phyloP scores from a whole-genome alignment of 129 eudicot species.

The Flaveria linearis region DNA sequence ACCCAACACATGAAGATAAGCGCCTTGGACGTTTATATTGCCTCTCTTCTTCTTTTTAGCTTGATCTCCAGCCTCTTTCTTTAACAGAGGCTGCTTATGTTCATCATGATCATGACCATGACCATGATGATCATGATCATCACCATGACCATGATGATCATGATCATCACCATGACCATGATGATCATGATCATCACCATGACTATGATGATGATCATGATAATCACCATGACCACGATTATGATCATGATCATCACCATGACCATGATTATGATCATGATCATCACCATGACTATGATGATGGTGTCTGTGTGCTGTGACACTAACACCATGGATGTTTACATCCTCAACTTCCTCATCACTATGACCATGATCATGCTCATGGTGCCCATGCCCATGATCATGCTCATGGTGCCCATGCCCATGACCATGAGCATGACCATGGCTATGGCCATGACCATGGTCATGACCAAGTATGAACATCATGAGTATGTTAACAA shows the following conservation, averaged over 20 bases:
- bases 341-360: constrained; percentile 36
- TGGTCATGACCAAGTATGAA: constrained; percentile 46
- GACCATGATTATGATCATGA: constrained; percentile 34
- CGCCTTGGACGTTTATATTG: constrained; percentile 61
- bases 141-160: too few species aligned
- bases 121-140: constrained; percentile 28
- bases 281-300: constrained; percentile 23
- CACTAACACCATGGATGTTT: constrained; percentile 42
- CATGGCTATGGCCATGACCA: not conserved
- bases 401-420: not conserved
- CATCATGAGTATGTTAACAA: constrained; percentile 40
- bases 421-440: not conserved
- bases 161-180: too few species aligned
- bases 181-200: constrained; percentile 6
- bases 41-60: constrained; percentile 38
- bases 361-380: constrained; percentile 34
- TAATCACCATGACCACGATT: constrained; percentile 43
- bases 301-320: constrained; percentile 43
- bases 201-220: constrained; percentile 36
- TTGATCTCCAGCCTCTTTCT: constrained; percentile 21
- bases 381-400: not conserved
- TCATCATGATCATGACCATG: constrained; percentile 30
- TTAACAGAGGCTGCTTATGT: constrained; percentile 42
- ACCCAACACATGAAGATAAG: constrained; percentile 68
- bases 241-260: not conserved